Conservation (phyloP, 2,329 filamentous ascomycete species). For the Dactylonectria estremocensis region DNA sequence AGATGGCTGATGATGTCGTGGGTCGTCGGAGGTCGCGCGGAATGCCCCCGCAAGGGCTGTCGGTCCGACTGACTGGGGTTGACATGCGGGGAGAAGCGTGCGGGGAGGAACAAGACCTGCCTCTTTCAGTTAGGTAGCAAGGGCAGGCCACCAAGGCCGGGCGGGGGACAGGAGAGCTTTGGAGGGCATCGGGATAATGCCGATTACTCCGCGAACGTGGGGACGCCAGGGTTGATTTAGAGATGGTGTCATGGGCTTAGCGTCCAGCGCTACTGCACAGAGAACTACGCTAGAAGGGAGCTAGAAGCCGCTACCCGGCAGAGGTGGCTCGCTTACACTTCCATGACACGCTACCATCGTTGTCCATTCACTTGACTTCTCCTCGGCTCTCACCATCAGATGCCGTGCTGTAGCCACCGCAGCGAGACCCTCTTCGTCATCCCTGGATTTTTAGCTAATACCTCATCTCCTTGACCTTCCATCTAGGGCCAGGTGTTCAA, state of each 20-base stretch:
- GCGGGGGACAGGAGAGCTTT: too few relatives aligned
- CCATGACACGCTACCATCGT: too few relatives aligned
- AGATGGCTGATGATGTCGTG: background rate
- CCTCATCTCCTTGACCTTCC: constrained; percentile 4
- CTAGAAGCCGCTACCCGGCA: too few relatives aligned
- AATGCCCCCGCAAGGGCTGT: background rate
- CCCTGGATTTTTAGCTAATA: background rate
- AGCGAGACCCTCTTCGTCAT: background rate
- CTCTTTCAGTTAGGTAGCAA: background rate
- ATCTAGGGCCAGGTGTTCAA: background rate
- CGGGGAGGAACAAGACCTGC: background rate
- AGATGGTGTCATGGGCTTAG: too few relatives aligned
- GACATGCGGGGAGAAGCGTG: background rate
- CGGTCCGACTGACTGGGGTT: background rate
- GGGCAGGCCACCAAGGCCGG: background rate
- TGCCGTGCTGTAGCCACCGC: background rate
- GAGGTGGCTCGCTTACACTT: too few relatives aligned
- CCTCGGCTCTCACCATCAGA: constrained; percentile 1
- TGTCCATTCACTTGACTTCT: background rate
- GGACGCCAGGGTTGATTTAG: background rate
- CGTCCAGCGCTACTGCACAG: background rate
- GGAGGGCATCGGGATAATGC: background rate
- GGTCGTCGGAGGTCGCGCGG: too few relatives aligned
- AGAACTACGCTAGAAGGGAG: background rate
- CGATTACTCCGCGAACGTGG: constrained; percentile 2